A percentile compares a stretch with the other conserved stretches of the same genome.
These are phyloP conservation scores for Gomphus bonarii DNA, from an alignment of 1,284 basidiomycete genomes.

Conservation along the genomic window DNA sequence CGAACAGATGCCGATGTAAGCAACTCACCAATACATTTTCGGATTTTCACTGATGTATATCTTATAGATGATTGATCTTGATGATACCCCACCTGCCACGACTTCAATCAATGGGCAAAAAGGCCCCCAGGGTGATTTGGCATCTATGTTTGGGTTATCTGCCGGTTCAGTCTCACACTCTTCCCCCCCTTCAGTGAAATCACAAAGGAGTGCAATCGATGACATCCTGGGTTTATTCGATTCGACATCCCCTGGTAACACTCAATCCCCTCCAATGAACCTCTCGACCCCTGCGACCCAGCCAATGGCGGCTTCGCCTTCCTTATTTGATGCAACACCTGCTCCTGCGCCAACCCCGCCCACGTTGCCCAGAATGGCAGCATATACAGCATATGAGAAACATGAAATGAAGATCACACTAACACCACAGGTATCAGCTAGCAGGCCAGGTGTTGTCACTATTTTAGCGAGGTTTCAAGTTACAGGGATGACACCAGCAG, in stretches of 20 bases:
- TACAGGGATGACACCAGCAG: constrained; percentile 38
- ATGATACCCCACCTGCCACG: constrained; percentile 45
- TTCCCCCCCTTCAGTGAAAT: constrained; percentile 30
- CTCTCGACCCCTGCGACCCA: constrained; percentile 20
- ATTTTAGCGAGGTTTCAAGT: constrained; percentile 85
- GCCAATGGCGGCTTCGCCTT: constrained; percentile 26
- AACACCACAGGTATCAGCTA: constrained; percentile 72
- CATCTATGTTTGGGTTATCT: constrained; percentile 81
- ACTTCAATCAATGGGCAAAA: constrained; percentile 30
- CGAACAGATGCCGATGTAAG: constrained; percentile 63
- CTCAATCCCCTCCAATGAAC: constrained; percentile 17
- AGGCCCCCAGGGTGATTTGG: constrained; percentile 64
- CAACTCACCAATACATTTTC: constrained; percentile 4
- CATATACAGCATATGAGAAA: constrained; percentile 87
- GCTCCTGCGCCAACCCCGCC: constrained; percentile 30
- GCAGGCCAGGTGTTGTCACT: constrained; percentile 80
- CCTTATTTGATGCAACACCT: constrained; percentile 15
- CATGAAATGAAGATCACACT: constrained; percentile 85
- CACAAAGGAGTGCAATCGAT: constrained; percentile 57
- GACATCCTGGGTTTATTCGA: constrained; percentile 92
- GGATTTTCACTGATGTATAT: neutral
- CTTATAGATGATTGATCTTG: constrained; percentile 53
- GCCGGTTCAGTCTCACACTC: constrained; percentile 28
- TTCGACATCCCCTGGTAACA: constrained; percentile 26
- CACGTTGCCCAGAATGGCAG: constrained; percentile 32